Evolutionary conservation across 805 yeast species (phyloP), one percentile per base, ranked within the genome.

Genomic region (Yarrowia alimentaria): DNA sequence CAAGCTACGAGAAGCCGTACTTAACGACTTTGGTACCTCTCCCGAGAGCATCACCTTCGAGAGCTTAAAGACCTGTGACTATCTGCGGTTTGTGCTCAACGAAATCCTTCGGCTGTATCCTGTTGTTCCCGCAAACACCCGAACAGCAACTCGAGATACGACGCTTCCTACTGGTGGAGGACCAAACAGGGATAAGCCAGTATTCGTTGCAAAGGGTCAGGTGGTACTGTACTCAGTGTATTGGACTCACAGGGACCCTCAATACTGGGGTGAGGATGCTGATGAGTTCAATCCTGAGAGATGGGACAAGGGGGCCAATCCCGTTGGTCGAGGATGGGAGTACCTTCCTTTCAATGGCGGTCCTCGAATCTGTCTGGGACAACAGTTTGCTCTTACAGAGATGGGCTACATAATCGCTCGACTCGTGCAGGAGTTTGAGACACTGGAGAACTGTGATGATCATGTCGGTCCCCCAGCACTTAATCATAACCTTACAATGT

Each of bases 291-390:
- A 63, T 12, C 80, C 80, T 2, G 77, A 73, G 54, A 65, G 80
- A 37, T 76, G 80, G 80, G 60, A 58, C 24, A n/a, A n/a, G n/a
- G n/a, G n/a, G n/a, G n/a, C n/a, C 50, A 53, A 58, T 22, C 61
- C 73, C 6, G 34, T 29, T 9, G 48, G 48, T 3, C 26, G 48
- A 20, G 48, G 48, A 20, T 75, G 79, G 78, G 74, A 71, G 21
- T 75, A 71, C 59, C 60, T 75, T 21, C 79, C 79, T 16, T 75
- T 75, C 63, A 74, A 75, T 56, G 80, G 79, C 33, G 80, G 80
- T 6, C 79, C 80, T 12, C 62, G 80, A 54, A 74, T 76, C 52
- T 76, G 80, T 59, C 63, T 76, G 50, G 80, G 80, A 25, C 79
- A 76, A 63, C 79, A 76, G 61, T 75, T 74, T 61, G 80, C 80